Evolutionary conservation across 805 yeast species (phyloP), one percentile per base, ranked within the genome.

Genomic region (Candida verbasci): DNA sequence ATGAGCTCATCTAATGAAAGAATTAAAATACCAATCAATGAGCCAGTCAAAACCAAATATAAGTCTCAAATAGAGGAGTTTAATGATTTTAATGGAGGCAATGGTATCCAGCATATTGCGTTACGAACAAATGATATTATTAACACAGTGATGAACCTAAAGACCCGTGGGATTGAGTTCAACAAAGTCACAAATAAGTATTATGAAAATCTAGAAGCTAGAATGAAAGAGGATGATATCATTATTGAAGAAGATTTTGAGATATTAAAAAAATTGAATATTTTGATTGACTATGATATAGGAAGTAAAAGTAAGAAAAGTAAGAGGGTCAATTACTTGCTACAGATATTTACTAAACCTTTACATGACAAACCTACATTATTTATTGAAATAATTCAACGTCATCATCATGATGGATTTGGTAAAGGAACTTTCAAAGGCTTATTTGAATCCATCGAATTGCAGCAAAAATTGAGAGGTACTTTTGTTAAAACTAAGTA

Each of bases 351-450:
- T 59, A 82, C 93, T 14, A 77, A 79, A 46, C 91, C 94, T 0
- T 52, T 84, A 12, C 73, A 74, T 43, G 89, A 81, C 49, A 68
- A 95, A 25, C 96, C 96, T 20, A 85, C 95, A 0, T 68, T 86
- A 30, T 86, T 86, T 52, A 64, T 86, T 45, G 95, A 86, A 55
- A 72, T 86, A 17, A 86, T 86, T 43, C 93, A 86, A 58, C 71
- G 95, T 42, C 68, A 72, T 47, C 82, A 84, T 49, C 89, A 84
- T 53, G 72, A 80, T 42, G 96, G 96, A 0, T 86, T 86, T 58
- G 96, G 95, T 1, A 87, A 87, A 34, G 95, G 95, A 2, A 86
- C 88, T 42, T 86, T 86, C 63, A 82, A 78, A 53, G 84, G 93
- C 0, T 62, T 87, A 25, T 86, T 84, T 52, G 89, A 86, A 52